phyloP scores from a whole-genome alignment of 805 yeast genomes.

The Tetrapisispora pingtungensis region DNA sequence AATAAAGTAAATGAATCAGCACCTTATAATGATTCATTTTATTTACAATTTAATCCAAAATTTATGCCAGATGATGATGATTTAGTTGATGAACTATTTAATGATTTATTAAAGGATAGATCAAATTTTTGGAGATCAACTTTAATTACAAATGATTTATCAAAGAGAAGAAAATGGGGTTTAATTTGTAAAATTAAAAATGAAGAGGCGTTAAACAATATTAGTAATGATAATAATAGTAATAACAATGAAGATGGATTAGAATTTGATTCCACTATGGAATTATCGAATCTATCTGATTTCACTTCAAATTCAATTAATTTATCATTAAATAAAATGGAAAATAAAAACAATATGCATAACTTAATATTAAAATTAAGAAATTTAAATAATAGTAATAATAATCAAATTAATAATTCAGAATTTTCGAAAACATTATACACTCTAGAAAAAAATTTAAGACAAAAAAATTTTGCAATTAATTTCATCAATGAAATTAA shows the following conservation, averaged over 20 bases:
- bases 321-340: neutral
- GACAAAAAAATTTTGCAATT: constrained; percentile 13
- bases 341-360: neutral
- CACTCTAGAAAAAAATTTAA: constrained; percentile 20
- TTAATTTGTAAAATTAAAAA: constrained; percentile 18
- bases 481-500: constrained; percentile 13
- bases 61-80: constrained; percentile 13
- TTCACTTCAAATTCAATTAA: neutral
- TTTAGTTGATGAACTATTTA: constrained; percentile 15
- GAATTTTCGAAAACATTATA: constrained; percentile 12
- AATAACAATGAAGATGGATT: neutral
- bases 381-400: neutral
- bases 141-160: constrained; percentile 14
- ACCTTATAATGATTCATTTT: neutral
- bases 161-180: constrained; percentile 24
- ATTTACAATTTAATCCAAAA: constrained; percentile 6
- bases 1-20: neutral
- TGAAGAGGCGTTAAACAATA: constrained; percentile 4
- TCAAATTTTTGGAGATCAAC: constrained; percentile 24
- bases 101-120: constrained; percentile 15
- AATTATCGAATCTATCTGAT: neutral
- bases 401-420: neutral
- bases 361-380: neutral
- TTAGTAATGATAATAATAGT: neutral
- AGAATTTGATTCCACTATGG: neutral